These are phyloP conservation scores for Shiraia sp. DNA, from an alignment of 2,329 filamentous ascomycete species.

Conservation along the genomic window DNA sequence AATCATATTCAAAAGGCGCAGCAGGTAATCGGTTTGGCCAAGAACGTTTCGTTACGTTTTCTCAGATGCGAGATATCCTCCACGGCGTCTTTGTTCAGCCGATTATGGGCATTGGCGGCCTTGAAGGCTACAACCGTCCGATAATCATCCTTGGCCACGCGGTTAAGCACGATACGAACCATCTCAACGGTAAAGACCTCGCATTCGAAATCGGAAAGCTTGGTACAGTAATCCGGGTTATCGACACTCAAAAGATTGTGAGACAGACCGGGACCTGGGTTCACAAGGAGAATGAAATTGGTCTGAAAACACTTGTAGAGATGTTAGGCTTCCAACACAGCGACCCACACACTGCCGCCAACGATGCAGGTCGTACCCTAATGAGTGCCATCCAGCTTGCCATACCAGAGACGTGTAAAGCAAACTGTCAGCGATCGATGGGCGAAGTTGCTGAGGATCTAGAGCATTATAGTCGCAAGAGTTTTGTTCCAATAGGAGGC, in stretches of 20 bases:
- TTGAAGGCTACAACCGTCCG: slow-evolving; percentile 15
- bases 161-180: slow-evolving; percentile 19
- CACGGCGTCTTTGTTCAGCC: slow-evolving; percentile 15
- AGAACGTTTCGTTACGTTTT: slow-evolving; percentile 20
- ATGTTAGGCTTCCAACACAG: slow-evolving; percentile 15
- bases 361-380: slow-evolving; percentile 25
- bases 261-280: slow-evolving; percentile 4
- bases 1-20: too few species aligned
- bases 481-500: slow-evolving; percentile 9
- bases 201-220: slow-evolving; percentile 13
- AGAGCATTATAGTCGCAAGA: slow-evolving; percentile 9
- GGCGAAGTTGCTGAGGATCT: slow-evolving; percentile 7
- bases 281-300: slow-evolving; percentile 9
- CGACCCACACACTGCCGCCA: slow-evolving; percentile 26
- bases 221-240: slow-evolving; percentile 15
- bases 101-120: slow-evolving; percentile 4
- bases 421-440: background rate
- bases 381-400: slow-evolving; percentile 27
- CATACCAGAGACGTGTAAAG: slow-evolving; percentile 1
- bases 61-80: slow-evolving; percentile 12
- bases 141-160: slow-evolving; percentile 31
- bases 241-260: slow-evolving; percentile 31
- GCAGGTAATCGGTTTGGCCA: slow-evolving; percentile 28
- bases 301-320: slow-evolving; percentile 10
- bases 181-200: slow-evolving; percentile 16